These are phyloP conservation scores for Ceratocystis ficicola DNA, from an alignment of 2,329 filamentous ascomycete species.

Conservation along the genomic window DNA sequence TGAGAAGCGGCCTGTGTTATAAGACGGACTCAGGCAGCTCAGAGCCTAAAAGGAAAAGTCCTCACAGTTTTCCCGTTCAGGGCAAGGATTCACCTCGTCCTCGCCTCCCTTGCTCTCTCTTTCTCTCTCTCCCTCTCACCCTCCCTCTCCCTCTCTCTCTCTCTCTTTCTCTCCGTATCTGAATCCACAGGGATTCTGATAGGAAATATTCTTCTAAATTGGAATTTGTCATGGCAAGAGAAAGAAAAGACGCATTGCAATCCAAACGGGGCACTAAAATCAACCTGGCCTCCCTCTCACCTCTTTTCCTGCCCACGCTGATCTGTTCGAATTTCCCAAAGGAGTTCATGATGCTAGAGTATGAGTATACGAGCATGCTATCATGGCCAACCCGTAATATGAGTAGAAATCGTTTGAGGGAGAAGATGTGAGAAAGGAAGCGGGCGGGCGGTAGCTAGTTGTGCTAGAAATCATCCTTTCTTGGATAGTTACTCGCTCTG, in stretches of 20 bases:
- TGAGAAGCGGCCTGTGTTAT: slow-evolving; percentile 3
- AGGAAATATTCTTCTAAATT: slow-evolving; percentile 4
- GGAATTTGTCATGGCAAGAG: slow-evolving; percentile 3
- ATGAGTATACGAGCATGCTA: not conserved
- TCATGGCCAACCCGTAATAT: not conserved
- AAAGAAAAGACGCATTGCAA: slow-evolving; percentile 15
- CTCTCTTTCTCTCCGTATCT: too few species aligned
- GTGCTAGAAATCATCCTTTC: not conserved
- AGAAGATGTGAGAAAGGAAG: not conserved
- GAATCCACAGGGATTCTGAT: slow-evolving; percentile 5
- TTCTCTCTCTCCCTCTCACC: too few species aligned
- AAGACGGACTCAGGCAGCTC: not conserved
- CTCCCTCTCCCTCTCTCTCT: too few species aligned
- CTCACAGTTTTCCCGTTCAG: not conserved
- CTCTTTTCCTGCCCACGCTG: not conserved
- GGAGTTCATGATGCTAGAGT: not conserved
- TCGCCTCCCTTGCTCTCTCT: slow-evolving; percentile 4
- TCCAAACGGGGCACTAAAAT: not conserved
- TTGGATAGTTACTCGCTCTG: not conserved
- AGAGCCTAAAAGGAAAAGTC: slow-evolving; percentile 10
- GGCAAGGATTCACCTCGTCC: slow-evolving; percentile 6
- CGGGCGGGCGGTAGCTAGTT: not conserved
- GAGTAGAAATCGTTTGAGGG: not conserved
- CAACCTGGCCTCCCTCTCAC: not conserved
- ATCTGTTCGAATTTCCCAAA: not conserved